A percentile compares a stretch with the other conserved stretches of the same genome.
Conservation (phyloP, 1,284 basidiomycete genomes). For the Gomphus sp. region DNA sequence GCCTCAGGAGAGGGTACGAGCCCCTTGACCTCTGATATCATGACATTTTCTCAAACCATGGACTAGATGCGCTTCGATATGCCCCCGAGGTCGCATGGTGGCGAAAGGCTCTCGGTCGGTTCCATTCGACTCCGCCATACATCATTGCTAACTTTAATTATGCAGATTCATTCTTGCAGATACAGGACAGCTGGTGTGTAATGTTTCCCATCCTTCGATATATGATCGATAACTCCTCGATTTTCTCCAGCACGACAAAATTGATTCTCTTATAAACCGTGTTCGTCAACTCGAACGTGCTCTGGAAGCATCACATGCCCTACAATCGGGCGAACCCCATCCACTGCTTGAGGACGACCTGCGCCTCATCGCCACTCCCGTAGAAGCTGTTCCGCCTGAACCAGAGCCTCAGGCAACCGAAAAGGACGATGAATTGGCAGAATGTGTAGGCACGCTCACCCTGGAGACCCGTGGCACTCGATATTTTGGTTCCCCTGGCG, state of each 20-base stretch:
- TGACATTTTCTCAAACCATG: background rate
- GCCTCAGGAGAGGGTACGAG: conserved; percentile 7
- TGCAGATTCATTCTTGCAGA: conserved; percentile 5
- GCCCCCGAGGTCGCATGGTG: conserved; percentile 6
- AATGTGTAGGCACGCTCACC: conserved; percentile 4
- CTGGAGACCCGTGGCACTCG: background rate
- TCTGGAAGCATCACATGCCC: conserved; percentile 4
- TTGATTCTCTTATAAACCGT: background rate
- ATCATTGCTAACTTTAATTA: background rate
- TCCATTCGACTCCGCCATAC: background rate
- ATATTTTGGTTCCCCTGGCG: conserved; percentile 6
- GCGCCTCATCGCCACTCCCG: conserved; percentile 1
- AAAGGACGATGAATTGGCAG: conserved; percentile 4
- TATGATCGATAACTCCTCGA: background rate
- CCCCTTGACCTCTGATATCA: too few relatives aligned
- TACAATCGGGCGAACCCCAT: background rate
- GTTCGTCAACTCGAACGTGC: conserved; percentile 2
- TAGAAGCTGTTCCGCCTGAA: background rate
- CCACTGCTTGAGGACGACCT: conserved; percentile 2
- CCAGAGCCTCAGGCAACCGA: background rate
- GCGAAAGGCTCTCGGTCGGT: conserved; percentile 4
- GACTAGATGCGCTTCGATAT: conserved; percentile 8
- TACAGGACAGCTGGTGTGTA: conserved; percentile 4
- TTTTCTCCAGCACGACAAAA: conserved; percentile 4
- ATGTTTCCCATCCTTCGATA: background rate